Evolutionary conservation across 2,329 filamentous ascomycete genomes (phyloP).

Genomic region (Talaromyces marneffei): DNA sequence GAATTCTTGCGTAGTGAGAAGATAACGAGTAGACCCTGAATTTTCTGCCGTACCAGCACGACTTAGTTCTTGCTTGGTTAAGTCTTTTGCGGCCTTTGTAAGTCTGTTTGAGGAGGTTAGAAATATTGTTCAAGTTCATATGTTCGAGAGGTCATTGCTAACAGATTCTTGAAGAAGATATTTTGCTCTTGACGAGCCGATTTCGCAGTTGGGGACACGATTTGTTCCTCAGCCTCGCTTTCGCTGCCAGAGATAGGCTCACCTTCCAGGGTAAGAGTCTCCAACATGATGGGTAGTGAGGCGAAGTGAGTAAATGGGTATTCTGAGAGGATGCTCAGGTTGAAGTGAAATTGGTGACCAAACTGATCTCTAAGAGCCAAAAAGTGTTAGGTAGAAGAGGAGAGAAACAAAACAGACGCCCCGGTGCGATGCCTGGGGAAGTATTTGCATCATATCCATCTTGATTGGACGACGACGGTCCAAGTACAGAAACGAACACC

Average conservation of each 20-base stretch:
- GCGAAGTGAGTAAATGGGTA: background rate
- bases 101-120: slow-evolving; percentile 23
- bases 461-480: background rate
- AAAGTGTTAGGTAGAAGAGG: background rate
- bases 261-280: background rate
- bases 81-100: slow-evolving; percentile 37
- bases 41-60: slow-evolving; percentile 30
- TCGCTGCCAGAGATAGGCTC: slow-evolving; percentile 19
- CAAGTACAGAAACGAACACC: background rate
- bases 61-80: slow-evolving; percentile 37
- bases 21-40: slow-evolving; percentile 49
- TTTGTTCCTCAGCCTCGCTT: slow-evolving; percentile 27
- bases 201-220: slow-evolving; percentile 11
- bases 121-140: background rate
- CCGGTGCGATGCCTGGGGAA: background rate
- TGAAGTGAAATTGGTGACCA: background rate
- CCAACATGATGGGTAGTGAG: background rate
- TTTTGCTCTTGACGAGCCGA: slow-evolving; percentile 44
- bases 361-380: background rate
- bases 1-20: slow-evolving; percentile 50
- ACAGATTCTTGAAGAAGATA: slow-evolving; percentile 46
- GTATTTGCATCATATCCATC: background rate
- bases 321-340: background rate
- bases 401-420: background rate
- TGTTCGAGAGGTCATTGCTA: slow-evolving; percentile 19